Evolutionary conservation across 768 basidiomycete species (phyloP), one percentile per base, ranked within the genome.

Genomic region (Panaeolus cyanescens): DNA sequence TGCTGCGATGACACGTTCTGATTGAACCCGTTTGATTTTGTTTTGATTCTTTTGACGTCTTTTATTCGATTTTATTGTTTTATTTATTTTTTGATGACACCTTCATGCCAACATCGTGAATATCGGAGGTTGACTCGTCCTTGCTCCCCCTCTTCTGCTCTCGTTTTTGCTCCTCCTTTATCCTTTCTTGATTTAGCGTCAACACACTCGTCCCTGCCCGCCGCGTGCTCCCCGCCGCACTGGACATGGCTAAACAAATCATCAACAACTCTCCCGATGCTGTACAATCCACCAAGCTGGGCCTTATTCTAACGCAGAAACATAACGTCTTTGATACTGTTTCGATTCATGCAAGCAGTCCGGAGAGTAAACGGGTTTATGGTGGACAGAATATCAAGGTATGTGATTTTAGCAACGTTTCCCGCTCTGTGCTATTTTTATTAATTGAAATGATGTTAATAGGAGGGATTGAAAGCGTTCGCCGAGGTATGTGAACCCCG

Each of bases 381-480:
- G 75, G 72, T 2, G 87, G 90, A 25, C 74, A 75, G 32, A 93
- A 94, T 68, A 87, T 94, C 71, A 87, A 88, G 79, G 45, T 50
- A 15, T 34, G 33, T 30, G 45, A n/a, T n/a, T 90, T 85, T 59
- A 61, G 80, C 58, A 54, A 25, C 28, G 6, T 32, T 58, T n/a
- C 45, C 53, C 12, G 32, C 22, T 31, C 40, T 42, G 20, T n/a
- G n/a, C n/a, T n/a, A n/a, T n/a, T n/a, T 32, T 37, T 50, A 54
- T 53, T 58, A 32, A 31, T 13, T 15, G 28, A 54, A 55, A 45
- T 19, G 40, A 50, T 62, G 56, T 61, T 59, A 42, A 56, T 25
- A 89, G 88, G 90, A 91, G 76, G 91, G 91, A 2, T 71, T 92
- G 34, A 75, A 77, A 64, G 91, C 91, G 4, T 92, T 92, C 69